phyloP scores from a whole-genome alignment of 768 basidiomycete genomes.

The Mycena pura region DNA sequence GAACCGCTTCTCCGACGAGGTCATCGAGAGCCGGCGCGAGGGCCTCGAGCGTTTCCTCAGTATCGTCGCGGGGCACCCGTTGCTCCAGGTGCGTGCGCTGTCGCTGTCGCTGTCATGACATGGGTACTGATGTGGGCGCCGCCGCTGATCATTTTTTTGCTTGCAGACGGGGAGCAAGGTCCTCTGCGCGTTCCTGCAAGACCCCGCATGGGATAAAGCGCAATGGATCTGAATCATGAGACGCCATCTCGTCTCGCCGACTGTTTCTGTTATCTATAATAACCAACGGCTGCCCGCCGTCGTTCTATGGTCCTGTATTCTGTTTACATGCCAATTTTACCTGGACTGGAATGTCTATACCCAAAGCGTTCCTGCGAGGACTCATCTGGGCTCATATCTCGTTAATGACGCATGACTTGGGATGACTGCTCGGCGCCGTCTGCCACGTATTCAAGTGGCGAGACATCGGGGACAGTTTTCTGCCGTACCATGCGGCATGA shows the following conservation, averaged over 20 bases:
- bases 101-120: not conserved
- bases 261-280: no score
- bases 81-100: slow-evolving; percentile 81
- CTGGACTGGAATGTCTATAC: no score
- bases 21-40: slow-evolving; percentile 91
- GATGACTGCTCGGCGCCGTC: no score
- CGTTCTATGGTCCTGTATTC: no score
- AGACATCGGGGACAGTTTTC: no score
- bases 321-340: no score
- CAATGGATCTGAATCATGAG: slow-evolving; percentile 65
- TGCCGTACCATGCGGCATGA: no score
- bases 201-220: slow-evolving; percentile 87
- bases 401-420: no score
- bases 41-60: slow-evolving; percentile 95
- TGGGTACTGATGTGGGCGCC: not conserved
- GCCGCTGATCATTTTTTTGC: slow-evolving; percentile 16
- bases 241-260: not conserved
- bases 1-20: slow-evolving; percentile 96
- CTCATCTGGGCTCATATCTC: no score
- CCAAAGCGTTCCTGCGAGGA: no score
- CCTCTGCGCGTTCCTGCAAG: slow-evolving; percentile 93
- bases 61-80: slow-evolving; percentile 95
- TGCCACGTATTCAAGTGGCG: no score
- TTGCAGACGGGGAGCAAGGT: slow-evolving; percentile 93
- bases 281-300: no score